Conservation (phyloP, 2,329 filamentous ascomycete genomes). For the Phyllosticta citribraziliensis region DNA sequence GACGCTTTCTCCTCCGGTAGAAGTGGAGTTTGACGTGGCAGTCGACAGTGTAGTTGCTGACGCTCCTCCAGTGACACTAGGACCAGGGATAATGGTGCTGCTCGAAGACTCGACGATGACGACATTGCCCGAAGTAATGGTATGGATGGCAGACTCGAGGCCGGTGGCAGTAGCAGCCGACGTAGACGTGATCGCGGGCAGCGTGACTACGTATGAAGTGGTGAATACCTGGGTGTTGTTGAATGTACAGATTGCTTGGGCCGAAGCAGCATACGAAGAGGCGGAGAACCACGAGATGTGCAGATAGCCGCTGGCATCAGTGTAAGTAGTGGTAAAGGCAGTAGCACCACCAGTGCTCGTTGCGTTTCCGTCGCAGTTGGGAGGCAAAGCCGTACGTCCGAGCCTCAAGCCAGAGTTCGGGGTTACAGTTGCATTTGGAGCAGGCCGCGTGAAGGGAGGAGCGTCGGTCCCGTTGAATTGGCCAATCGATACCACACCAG, state of each 20-base stretch:
- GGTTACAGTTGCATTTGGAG: not conserved
- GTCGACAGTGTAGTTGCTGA: not conserved
- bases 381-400: not conserved
- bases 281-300: constrained; percentile 5
- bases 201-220: constrained; percentile 1
- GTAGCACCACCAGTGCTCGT: constrained; percentile 2
- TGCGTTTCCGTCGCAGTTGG: not conserved
- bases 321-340: constrained; percentile 1
- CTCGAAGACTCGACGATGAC: constrained; percentile 3
- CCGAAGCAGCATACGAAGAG: not conserved
- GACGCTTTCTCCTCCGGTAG: constrained; percentile 1
- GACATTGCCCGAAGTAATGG: not conserved
- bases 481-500: not conserved
- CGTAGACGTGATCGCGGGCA: not conserved
- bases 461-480: not conserved
- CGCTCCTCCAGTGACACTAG: not conserved
- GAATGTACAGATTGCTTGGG: constrained; percentile 3
- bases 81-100: not conserved
- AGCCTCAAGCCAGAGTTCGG: not conserved
- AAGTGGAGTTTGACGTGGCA: not conserved
- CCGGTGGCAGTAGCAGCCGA: not conserved
- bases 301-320: not conserved
- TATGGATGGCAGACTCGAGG: not conserved
- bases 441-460: not conserved
- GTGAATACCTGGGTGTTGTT: constrained; percentile 6